Evolutionary conservation across 164 flowering plant genomes (phyloP).

Genomic region (Akebia trifoliata): DNA sequence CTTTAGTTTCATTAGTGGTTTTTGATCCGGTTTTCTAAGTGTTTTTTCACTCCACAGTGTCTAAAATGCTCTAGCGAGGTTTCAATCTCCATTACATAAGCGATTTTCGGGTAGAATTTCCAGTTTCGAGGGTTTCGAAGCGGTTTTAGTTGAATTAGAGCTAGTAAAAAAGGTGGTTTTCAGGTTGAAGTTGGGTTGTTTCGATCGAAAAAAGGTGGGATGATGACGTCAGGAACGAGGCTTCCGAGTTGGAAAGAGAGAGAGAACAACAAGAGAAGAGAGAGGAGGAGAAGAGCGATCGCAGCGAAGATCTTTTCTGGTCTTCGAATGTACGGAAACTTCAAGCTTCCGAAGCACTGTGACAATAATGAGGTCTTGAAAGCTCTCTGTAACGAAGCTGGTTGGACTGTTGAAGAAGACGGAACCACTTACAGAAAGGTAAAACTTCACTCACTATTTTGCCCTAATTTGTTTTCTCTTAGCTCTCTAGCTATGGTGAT

Average conservation of each 20-base stretch:
- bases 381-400: constrained; percentile 84
- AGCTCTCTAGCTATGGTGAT: too few species aligned
- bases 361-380: constrained; percentile 91
- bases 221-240: constrained; percentile 79
- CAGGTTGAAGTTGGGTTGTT: too few species aligned
- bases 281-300: constrained; percentile 74
- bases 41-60: too few species aligned
- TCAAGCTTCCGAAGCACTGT: constrained; percentile 85
- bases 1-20: too few species aligned
- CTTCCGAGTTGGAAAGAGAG: constrained; percentile 93
- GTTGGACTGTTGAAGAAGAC: constrained; percentile 87
- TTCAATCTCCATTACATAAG: too few species aligned
- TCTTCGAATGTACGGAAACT: constrained; percentile 76
- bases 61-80: too few species aligned
- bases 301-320: constrained; percentile 89
- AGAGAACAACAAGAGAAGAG: constrained; percentile 81
- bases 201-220: neutral
- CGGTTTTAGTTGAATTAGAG: too few species aligned
- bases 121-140: too few species aligned
- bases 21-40: too few species aligned
- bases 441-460: neutral
- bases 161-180: too few species aligned
- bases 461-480: too few species aligned
- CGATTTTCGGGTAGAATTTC: too few species aligned
- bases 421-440: constrained; percentile 94